A percentile compares a stretch with the other conserved stretches of the same genome.
phyloP scores from a whole-genome alignment of 768 basidiomycete species.

The Leccinum variicolor region DNA sequence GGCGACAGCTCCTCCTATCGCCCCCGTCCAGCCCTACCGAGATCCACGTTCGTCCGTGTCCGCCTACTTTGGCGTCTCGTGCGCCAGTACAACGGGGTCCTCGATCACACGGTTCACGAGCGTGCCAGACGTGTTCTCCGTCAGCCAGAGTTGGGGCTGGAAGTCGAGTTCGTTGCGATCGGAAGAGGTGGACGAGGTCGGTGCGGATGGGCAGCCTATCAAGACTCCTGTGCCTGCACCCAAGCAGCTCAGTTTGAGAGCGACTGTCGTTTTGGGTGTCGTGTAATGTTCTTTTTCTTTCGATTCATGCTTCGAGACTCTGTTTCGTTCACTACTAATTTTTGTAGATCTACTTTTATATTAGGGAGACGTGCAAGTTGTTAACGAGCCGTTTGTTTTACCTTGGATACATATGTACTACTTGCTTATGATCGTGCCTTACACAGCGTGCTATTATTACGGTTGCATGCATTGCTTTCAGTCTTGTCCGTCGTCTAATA shows the following conservation, averaged over 20 bases:
- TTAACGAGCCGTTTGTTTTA: background rate
- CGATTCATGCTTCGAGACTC: constrained; percentile 5
- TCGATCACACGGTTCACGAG: constrained; percentile 82
- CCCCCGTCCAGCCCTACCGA: constrained; percentile 68
- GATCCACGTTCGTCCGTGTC: constrained; percentile 69
- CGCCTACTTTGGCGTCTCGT: constrained; percentile 83
- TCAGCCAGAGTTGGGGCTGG: constrained; percentile 95
- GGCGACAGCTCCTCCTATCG: constrained; percentile 40
- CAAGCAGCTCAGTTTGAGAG: constrained; percentile 62
- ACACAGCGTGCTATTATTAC: background rate
- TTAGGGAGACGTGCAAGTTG: background rate
- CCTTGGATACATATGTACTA: background rate
- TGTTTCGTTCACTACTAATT: background rate
- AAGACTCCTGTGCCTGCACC: constrained; percentile 32
- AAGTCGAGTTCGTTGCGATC: constrained; percentile 59
- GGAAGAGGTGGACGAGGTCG: constrained; percentile 46
- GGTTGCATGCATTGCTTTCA: no score
- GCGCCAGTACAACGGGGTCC: constrained; percentile 76
- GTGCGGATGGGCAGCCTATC: constrained; percentile 29
- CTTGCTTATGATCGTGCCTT: background rate
- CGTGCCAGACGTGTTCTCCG: constrained; percentile 78
- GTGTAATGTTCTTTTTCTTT: constrained; percentile 39
- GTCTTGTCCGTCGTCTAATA: no score
- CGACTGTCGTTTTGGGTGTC: constrained; percentile 75
- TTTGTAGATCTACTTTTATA: background rate